phyloP scores from a whole-genome alignment of 805 yeast species.

The Candida coleopterorum region DNA sequence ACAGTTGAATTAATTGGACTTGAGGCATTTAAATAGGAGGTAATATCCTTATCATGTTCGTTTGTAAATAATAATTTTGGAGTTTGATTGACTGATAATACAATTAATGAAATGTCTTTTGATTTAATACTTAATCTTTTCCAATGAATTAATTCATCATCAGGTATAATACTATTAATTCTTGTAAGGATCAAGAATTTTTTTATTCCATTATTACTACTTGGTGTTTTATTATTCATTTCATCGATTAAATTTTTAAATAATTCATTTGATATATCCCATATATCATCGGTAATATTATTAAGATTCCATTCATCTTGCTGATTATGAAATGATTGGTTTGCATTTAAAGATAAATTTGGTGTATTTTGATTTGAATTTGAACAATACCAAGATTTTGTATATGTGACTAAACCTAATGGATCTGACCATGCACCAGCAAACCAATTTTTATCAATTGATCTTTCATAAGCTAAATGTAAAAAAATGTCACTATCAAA shows the following conservation, averaged over 20 bases:
- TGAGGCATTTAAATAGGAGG: conserved; percentile 9
- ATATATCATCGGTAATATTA: conserved; percentile 59
- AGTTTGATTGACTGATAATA: conserved; percentile 60
- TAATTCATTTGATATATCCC: conserved; percentile 52
- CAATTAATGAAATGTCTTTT: conserved; percentile 56
- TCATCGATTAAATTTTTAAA: conserved; percentile 34
- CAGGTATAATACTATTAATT: conserved; percentile 69
- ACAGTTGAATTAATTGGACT: conserved; percentile 17
- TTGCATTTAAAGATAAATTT: background rate
- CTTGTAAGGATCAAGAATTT: conserved; percentile 65
- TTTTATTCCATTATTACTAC: conserved; percentile 40
- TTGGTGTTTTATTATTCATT: conserved; percentile 24
- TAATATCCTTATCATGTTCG: conserved; percentile 5
- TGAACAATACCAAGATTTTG: conserved; percentile 60
- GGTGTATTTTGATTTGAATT: conserved; percentile 10
- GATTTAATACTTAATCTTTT: conserved; percentile 61
- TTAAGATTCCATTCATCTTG: conserved; percentile 17
- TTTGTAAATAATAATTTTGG: conserved; percentile 42
- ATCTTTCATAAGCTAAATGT: conserved; percentile 82
- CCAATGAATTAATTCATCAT: conserved; percentile 79
- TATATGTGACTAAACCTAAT: conserved; percentile 56
- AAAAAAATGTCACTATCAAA: conserved; percentile 66
- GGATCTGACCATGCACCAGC: conserved; percentile 90
- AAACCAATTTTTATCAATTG: conserved; percentile 78
- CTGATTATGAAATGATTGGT: background rate